Conservation (phyloP, 371 early-diverging fungal species). For the Mucor lusitanicus region DNA sequence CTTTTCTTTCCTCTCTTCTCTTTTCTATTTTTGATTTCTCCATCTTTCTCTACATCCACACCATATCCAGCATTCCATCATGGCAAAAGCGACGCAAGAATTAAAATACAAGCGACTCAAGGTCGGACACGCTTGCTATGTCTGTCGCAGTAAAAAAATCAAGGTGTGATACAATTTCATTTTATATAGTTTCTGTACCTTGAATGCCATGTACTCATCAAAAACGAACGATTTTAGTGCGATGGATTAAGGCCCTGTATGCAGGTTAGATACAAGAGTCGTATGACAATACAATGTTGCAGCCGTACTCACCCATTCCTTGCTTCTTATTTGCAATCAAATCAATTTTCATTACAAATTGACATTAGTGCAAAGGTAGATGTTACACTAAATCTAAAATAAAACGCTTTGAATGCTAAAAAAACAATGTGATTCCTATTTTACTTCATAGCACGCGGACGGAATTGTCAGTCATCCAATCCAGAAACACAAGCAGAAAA, state of each 20-base stretch:
- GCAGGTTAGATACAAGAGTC: constrained; percentile 23
- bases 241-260: constrained; percentile 33
- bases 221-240: constrained; percentile 9
- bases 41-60: not conserved
- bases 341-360: not conserved
- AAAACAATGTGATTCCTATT: not conserved
- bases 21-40: not conserved
- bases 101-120: constrained; percentile 33
- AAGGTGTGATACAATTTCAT: constrained; percentile 19
- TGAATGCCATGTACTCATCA: not conserved
- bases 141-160: constrained; percentile 35
- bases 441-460: constrained; percentile 19
- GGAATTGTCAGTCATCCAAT: constrained; percentile 24
- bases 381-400: not conserved
- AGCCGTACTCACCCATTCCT: not conserved
- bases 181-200: not conserved
- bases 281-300: not conserved
- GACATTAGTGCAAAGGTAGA: constrained; percentile 31
- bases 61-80: not conserved
- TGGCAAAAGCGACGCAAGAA: constrained; percentile 27
- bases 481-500: not conserved
- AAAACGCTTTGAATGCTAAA: not conserved
- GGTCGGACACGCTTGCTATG: constrained; percentile 33
- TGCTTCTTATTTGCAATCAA: not conserved
- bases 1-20: not conserved